Base-by-base conservation (phyloP, 2,329 filamentous ascomycete species). In the Cucurbitaria berberidis region DNA sequence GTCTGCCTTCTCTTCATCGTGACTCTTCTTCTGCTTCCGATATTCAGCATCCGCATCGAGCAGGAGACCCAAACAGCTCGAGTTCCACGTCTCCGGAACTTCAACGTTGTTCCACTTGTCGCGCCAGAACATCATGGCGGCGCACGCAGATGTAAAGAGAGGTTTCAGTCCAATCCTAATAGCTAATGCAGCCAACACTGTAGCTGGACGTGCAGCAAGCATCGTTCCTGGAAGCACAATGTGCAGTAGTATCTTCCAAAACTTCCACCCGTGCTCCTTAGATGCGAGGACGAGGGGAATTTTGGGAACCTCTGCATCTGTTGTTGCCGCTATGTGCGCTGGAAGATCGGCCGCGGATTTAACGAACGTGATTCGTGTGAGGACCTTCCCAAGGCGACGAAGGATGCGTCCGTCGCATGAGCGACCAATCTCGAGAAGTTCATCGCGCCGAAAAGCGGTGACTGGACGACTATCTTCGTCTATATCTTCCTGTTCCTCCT, bases 341-440 rank as follows among this genome's bases (percentile, higher is more conserved):
- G 81, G 80, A 19, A 82, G 66, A 4, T 79, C 75, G 1, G 72
- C 68, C 26, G 70, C 63, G 2, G 73, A 74, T 22, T 70, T 62
- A 6, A 78, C 76, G 55, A 78, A 82, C 1, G 77, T 79, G 4
- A 83, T 60, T 4, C 74, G 76, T 0, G 80, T 81, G 10, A 84
- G 68, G 5, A 82, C 75, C 26, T 72, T 75, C 7, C 81, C 78
- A 1, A 84, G 70, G 0, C 81, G 77, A 11, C 76, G 76, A 1
- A 83, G 74, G 43, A 83, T 79, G 3, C 69, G 72, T 44, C 76
- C 71, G 45, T 83, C 76, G 60, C 81, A 84, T 0, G 80, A 83
- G 11, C 81, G 73, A 7, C 79, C 78, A 52, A 84, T 82, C 49
- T 83, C 81, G 1, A 83, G 70, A 10, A 83, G 73, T 44, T 83